Base-by-base conservation (phyloP, 345 rosid species). In the Brassica cretica region DNA sequence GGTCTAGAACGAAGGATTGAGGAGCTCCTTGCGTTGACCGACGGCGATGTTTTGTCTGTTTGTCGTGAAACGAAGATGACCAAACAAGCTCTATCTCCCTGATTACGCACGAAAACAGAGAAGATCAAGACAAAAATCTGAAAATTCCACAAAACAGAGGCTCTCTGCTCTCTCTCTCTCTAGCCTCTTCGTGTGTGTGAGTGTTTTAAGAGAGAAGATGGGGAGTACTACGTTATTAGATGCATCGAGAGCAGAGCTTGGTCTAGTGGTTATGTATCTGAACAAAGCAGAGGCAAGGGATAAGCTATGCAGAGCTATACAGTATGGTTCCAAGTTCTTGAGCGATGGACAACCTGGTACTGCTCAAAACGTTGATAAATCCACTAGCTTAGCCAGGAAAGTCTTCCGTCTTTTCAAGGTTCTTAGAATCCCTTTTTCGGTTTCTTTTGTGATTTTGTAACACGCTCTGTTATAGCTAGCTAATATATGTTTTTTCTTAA, bases 251-350 rank as follows among this genome's bases (percentile, higher is more conserved):
- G 91, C 97, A 0, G 99, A 96, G 77, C 93, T 96, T 76, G 97
- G 83, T 46, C 94, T 96, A 51, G 72, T 89, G 51, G 97, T 96
- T 74, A 77, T 96, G 84, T 96, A 91, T 86, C 80, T 96, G 87
- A 93, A 91, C 77, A 93, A 96, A 87, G 99, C 98, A 41, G 99
- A 96, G 81, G 93, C 99, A 63, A 87, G 99, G 79, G 99, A 96
- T 86, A 96, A 96, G 95, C 84, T 96, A 71, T 96, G 99, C 84
- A 86, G 99, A 86, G 97, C 97, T 70, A 96, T 96, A 84, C 99
- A 96, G 64, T 96, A 96, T 79, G 99, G 99, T 76, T 96, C 97
- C 1, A 93, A 89, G 84, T 93, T 93, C 80, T 32, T 96, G 76
- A 96, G 99, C 63, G 65, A 84, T 62, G 99, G 98, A 71, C 70